Evolutionary conservation across 164 flowering plant genomes (phyloP).

Genomic region (Buxus sempervirens): DNA sequence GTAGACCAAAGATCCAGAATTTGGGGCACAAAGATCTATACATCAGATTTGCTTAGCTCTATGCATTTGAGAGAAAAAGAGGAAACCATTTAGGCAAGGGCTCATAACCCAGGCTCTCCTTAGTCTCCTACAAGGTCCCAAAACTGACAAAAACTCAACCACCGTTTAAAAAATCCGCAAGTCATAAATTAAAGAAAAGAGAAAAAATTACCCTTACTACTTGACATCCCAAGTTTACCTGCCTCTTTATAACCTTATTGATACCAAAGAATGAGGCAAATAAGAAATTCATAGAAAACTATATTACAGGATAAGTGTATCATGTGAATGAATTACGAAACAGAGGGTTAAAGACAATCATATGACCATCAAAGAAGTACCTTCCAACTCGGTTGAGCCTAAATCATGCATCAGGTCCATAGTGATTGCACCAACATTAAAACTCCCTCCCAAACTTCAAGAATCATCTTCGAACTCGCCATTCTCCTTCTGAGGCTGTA

Average conservation of each 20-base stretch:
- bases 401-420: constrained; percentile 18
- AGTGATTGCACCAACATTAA: constrained; percentile 25
- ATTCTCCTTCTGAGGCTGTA: constrained; percentile 16
- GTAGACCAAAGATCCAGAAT: not conserved
- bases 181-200: not conserved
- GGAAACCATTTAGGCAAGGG: not conserved
- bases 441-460: constrained; percentile 17
- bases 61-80: too few species aligned
- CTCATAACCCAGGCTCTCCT: too few species aligned
- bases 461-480: constrained; percentile 27
- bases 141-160: not conserved
- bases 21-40: not conserved
- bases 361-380: not conserved
- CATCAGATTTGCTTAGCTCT: not conserved
- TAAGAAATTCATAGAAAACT: constrained; percentile 3
- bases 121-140: not conserved
- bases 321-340: constrained; percentile 13
- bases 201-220: not conserved
- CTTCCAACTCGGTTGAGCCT: constrained; percentile 12
- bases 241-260: not conserved
- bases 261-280: not conserved
- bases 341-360: constrained; percentile 1
- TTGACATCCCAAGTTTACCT: not conserved
- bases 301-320: constrained; percentile 23
- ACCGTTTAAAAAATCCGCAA: not conserved